Base-by-base conservation (phyloP, 2,329 filamentous ascomycete genomes). In the Juglanconis oblonga region DNA sequence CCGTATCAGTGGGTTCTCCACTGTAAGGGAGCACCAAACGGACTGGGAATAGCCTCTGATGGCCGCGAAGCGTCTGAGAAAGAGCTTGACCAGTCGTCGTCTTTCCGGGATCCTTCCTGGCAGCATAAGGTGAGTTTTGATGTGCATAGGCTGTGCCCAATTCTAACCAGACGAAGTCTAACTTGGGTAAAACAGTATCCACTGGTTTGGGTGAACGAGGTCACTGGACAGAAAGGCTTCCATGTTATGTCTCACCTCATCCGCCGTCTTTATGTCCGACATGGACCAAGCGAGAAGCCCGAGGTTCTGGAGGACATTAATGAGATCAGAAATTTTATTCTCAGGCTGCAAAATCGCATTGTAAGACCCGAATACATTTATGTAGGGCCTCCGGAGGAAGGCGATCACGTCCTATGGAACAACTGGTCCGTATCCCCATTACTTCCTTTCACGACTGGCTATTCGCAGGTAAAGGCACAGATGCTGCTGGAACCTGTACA, bases 1-100 rank as follows among this genome's bases (percentile, higher is more conserved):
- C 77, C 77, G 9, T 80, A 79, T 65, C 66, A 70, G 66, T 79
- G 74, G 77, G 76, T 78, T 58, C 70, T 72, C 50, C 67, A 72
- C 40, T 77, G 76, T 65, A 74, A 73, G 38, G 73, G 72, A 2
- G 71, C 71, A 17, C 57, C 76, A 5, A 77, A 72, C 56, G 77
- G 77, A 1, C 68, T 80, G 1, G 76, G 75, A 1, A 62, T 80
- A 2, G 72, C 68, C 6, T 71, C 59, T 32, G 66, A 77, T 64
- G 75, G 74, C 24, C 9, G 71, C 71, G 52, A 76, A 78, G 62
- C 70, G 72, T 62, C 66, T 62, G 1, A 64, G 38, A 42, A 42
- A 42, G 38, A 42, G 24, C 24, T 76, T 4, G 73, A 74, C 48
- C 72, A 77, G 17, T 24, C 24, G 24, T 24, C 24, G 24, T 24